phyloP scores from a whole-genome alignment of 257 asterid genomes.

The Buddleja alternifolia region DNA sequence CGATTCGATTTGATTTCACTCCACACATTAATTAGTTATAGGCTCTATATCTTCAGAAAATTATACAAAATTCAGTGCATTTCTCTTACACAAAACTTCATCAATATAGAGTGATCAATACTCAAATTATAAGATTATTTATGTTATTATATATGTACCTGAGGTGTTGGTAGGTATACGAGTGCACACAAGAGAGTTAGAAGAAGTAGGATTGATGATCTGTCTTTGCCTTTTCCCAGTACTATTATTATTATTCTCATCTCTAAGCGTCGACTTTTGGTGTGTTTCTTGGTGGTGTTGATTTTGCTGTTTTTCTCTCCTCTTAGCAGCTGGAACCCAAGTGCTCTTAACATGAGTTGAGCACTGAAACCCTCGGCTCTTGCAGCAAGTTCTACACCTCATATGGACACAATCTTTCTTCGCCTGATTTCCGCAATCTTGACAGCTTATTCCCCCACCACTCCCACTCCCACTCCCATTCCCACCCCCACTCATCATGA shows the following conservation, averaged over 20 bases:
- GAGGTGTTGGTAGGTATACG: conserved; percentile 53
- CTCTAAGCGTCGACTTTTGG: conserved; percentile 27
- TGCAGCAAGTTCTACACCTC: conserved; percentile 95
- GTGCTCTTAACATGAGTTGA: conserved; percentile 82
- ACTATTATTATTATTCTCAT: background rate
- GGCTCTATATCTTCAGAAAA: background rate
- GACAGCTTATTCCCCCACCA: conserved; percentile 79
- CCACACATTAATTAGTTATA: too few relatives aligned
- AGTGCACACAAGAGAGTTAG: conserved; percentile 64
- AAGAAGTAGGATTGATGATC: conserved; percentile 34
- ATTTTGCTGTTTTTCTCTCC: conserved; percentile 52
- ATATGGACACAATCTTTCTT: conserved; percentile 82
- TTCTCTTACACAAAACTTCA: too few relatives aligned
- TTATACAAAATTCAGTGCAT: background rate
- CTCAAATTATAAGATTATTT: too few relatives aligned
- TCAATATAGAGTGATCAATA: too few relatives aligned
- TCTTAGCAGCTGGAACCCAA: conserved; percentile 90
- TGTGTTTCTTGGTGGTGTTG: conserved; percentile 27
- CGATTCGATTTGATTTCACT: too few relatives aligned
- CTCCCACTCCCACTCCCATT: conserved; percentile 52
- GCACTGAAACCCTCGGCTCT: conserved; percentile 83
- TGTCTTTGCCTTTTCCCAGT: conserved; percentile 51
- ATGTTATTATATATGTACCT: too few relatives aligned
- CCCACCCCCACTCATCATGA: conserved; percentile 68
- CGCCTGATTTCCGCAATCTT: conserved; percentile 89